Evolutionary conservation across 345 rosid species (phyloP), one percentile per base, ranked within the genome.

Genomic region (Cardiospermum halicacabum): DNA sequence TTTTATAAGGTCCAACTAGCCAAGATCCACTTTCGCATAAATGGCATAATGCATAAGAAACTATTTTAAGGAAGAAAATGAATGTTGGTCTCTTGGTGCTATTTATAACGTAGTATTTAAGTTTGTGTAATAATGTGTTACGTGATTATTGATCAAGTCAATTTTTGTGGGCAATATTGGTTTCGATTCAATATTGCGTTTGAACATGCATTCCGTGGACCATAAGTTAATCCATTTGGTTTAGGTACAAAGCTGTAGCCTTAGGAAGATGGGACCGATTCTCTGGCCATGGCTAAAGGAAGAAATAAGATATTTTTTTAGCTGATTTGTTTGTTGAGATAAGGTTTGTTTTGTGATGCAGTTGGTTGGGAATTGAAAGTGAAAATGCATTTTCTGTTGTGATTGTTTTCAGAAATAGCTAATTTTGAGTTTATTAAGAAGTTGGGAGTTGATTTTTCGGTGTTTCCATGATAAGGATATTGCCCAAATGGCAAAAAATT

Each of bases 381-480:
- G 53, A 65, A 6, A 28, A 24, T 1, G 31, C 6, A 22, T 48
- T 40, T 0, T 16, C 10, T 54, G 3, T 24, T 65, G 39, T 30
- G 67, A 57, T 58, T 36, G 50, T 55, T 67, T 68, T 43, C 75
- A 94, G 99, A 91, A 97, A 89, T 95, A 72, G 99, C 96, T 60
- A 94, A 94, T 78, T 91, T 94, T 65, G 99, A 94, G 87, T 89
- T 94, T 72, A 65, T 91, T 56, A 77, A 84, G 74, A 94, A 91
- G 79, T 88, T 94, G 67, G 99, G 99, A 67, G 91, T 94, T 78
- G 95, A 91, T 54, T 50, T 74, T 65, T n/a, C 89, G 99, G 99
- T 91, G 97, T 75, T 94, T 94, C 76, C 99, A 94, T 66, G 99
- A 94, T 70, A 87, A 96, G 65, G 97, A 94, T 76, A 87, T 94